Conservation (phyloP, 768 basidiomycete genomes). For the Cytidiella melzeri region DNA sequence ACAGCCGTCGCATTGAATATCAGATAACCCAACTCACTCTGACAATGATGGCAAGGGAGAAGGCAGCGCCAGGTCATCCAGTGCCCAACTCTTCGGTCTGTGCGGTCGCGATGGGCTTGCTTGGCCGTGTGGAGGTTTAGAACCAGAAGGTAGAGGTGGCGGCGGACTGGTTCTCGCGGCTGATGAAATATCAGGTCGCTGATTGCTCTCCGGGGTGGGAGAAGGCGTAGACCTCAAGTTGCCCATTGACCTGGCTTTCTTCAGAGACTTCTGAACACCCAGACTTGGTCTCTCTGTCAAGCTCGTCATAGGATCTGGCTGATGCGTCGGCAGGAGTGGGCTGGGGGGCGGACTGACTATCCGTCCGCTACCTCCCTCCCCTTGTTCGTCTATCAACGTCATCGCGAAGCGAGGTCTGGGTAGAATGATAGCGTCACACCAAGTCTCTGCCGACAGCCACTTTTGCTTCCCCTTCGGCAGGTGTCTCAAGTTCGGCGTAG, state of each 20-base stretch:
- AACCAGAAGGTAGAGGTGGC: background rate
- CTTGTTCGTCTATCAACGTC: conserved; percentile 32
- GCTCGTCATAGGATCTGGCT: conserved; percentile 1
- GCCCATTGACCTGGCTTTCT: conserved; percentile 22
- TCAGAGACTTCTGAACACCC: conserved; percentile 9
- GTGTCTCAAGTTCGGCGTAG: conserved; percentile 58
- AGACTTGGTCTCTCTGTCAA: conserved; percentile 1
- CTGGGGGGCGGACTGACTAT: conserved; percentile 43
- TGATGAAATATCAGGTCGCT: background rate
- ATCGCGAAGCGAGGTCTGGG: conserved; percentile 65
- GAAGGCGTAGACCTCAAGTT: conserved; percentile 25
- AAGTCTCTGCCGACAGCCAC: conserved; percentile 71
- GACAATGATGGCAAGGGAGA: conserved; percentile 54
- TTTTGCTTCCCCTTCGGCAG: conserved; percentile 45
- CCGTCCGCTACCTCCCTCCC: conserved; percentile 18
- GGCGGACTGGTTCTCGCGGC: background rate
- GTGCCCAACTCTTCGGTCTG: conserved; percentile 55
- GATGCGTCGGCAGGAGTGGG: conserved; percentile 3
- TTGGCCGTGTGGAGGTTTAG: background rate
- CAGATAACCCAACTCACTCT: conserved; percentile 32
- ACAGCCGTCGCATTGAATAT: background rate
- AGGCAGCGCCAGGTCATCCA: conserved; percentile 52
- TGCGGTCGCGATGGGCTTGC: conserved; percentile 20
- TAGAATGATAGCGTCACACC: conserved; percentile 77
- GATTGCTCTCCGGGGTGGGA: background rate